A percentile compares a stretch with the other conserved stretches of the same genome.
phyloP scores from a whole-genome alignment of 73 alveolate genomes.

The Paramecium octaurelia region DNA sequence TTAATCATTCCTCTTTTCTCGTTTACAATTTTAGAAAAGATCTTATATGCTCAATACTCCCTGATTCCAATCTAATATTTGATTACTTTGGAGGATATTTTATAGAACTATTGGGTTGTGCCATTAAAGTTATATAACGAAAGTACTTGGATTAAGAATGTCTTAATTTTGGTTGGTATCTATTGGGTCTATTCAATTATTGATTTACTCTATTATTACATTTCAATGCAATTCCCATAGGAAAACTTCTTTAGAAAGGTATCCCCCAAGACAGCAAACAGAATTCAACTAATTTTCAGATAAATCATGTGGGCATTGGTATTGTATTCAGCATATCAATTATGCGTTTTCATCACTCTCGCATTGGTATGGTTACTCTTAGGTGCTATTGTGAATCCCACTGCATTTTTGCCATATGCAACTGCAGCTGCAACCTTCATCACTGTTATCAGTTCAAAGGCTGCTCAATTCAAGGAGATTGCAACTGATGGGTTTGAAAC shows the following conservation, averaged over 20 bases:
- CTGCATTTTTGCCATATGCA: conserved; percentile 64
- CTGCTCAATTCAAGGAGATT: not conserved
- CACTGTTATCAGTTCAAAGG: conserved; percentile 37
- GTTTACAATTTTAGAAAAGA: conserved; percentile 45
- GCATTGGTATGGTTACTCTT: conserved; percentile 57
- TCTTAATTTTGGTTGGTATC: conserved; percentile 21
- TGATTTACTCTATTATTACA: conserved; percentile 54
- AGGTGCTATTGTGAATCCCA: conserved; percentile 65
- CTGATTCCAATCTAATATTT: conserved; percentile 43
- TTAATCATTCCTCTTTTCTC: conserved; percentile 36
- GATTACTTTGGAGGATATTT: conserved; percentile 32
- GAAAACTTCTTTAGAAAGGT: conserved; percentile 54
- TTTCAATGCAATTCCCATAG: conserved; percentile 57
- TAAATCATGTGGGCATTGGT: conserved; percentile 60
- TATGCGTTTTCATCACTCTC: conserved; percentile 48
- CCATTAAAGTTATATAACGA: conserved; percentile 54
- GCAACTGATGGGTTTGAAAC: conserved; percentile 44
- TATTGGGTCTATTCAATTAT: conserved; percentile 53
- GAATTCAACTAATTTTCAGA: conserved; percentile 47
- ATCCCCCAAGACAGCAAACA: conserved; percentile 27
- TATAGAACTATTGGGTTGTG: conserved; percentile 9
- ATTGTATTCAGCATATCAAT: conserved; percentile 34
- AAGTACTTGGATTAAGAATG: conserved; percentile 36
- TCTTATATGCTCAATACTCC: conserved; percentile 25
- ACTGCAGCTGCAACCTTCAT: conserved; percentile 66